phyloP scores from a whole-genome alignment of 345 rosid genomes.

The Brassica juncea region DNA sequence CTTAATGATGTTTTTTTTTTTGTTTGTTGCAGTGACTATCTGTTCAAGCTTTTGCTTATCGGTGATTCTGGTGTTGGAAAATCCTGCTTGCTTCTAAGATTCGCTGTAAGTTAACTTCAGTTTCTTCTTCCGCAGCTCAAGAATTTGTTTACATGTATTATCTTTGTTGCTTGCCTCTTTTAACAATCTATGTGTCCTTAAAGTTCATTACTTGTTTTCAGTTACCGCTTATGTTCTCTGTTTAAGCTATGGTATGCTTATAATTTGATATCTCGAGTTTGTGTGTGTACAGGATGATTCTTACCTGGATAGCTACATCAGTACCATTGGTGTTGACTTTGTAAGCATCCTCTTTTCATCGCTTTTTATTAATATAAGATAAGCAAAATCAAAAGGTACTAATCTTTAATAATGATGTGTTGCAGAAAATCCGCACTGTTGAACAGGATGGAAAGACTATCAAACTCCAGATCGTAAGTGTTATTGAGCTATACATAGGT shows the following conservation, averaged over 20 bases:
- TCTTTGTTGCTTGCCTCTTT: not conserved
- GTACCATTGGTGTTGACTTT: slow-evolving; percentile 68
- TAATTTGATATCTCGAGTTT: not conserved
- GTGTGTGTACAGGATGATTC: slow-evolving; percentile 54
- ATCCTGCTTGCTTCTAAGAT: slow-evolving; percentile 49
- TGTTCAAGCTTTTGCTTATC: slow-evolving; percentile 48
- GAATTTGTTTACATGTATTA: not conserved
- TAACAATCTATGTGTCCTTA: not conserved
- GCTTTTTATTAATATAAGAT: too few species aligned
- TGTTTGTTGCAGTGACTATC: slow-evolving; percentile 39
- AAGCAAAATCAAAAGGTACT: not conserved
- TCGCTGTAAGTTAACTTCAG: slow-evolving; percentile 40
- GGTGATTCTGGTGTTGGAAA: slow-evolving; percentile 55
- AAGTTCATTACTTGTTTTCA: not conserved
- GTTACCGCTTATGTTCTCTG: not conserved
- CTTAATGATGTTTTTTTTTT: not conserved
- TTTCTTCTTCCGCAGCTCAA: not conserved
- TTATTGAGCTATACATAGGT: not conserved
- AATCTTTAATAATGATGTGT: slow-evolving; percentile 12
- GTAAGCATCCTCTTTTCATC: slow-evolving; percentile 35
- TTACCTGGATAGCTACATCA: slow-evolving; percentile 60
- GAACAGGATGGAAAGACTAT: slow-evolving; percentile 68
- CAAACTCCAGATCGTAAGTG: slow-evolving; percentile 58
- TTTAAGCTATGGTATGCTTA: not conserved
- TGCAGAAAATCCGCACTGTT: slow-evolving; percentile 64